phyloP scores from a whole-genome alignment of 2,329 filamentous ascomycete genomes.

The Graphilbum fragrans region DNA sequence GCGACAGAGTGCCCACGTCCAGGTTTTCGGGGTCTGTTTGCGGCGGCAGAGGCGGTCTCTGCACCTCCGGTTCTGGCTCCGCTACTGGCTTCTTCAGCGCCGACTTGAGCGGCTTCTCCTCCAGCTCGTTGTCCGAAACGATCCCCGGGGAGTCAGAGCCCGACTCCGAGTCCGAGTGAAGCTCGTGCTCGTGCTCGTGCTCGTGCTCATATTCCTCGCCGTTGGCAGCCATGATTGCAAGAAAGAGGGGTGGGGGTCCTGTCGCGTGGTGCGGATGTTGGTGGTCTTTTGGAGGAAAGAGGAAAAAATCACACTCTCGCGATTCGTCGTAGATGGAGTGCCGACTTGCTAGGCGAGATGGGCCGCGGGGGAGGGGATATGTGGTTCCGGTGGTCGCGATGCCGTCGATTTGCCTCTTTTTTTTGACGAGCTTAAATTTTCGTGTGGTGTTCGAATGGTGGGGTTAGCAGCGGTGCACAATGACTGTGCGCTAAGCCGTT shows the following conservation, averaged over 20 bases:
- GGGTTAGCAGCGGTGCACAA: background rate
- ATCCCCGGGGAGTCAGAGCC: conserved; percentile 48
- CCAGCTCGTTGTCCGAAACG: conserved; percentile 42
- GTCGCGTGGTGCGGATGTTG: no score
- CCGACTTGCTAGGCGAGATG: no score
- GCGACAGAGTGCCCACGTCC: conserved; percentile 67
- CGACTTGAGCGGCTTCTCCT: conserved; percentile 65
- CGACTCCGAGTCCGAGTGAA: conserved; percentile 59
- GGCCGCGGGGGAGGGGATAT: background rate
- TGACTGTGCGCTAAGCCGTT: background rate
- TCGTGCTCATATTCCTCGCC: conserved; percentile 59
- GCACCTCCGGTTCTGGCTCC: conserved; percentile 39
- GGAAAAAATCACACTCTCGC: no score
- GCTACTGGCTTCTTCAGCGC: conserved; percentile 62
- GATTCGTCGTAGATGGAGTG: no score
- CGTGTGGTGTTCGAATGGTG: background rate
- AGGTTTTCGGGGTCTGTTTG: conserved; percentile 89
- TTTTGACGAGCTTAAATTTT: background rate
- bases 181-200: conserved; percentile 59
- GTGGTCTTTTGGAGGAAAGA: no score
- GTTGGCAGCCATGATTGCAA: conserved; percentile 37
- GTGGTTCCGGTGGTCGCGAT: background rate
- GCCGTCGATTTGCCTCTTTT: background rate
- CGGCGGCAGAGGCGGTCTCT: conserved; percentile 51
- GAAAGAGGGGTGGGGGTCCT: no score